Evolutionary conservation across 176 grass and related monocot genomes (phyloP), one percentile per base, ranked within the genome.

Genomic region (Rhipidocladum racemiflorum): DNA sequence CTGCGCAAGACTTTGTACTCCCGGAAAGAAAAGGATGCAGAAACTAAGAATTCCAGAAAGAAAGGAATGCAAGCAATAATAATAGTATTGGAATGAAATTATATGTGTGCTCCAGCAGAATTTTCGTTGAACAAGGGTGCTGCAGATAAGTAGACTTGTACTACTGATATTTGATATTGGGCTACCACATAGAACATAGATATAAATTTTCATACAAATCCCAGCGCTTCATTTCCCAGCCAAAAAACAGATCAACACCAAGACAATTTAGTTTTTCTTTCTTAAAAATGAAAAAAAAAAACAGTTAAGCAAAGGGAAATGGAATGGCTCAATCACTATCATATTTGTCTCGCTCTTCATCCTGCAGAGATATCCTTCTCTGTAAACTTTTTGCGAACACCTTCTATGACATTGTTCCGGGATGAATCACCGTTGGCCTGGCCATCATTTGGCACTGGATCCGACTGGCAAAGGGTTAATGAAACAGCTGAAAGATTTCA

Each of bases 351-450:
- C 83, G 79, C 44, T 88, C 83, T 84, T 95, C 91, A 82, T 88
- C 91, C 81, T 91, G 88, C 39, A n/a, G 87, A 79, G 9, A 99
- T 87, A 57, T 93, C 75, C 84, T 95, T 99, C 89, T 95, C 96
- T 21, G 95, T 95, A 25, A 99, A 95, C 76, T 90, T 99, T 49
- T 85, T 93, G 34, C 91, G 90, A 68, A 99, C 91, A 11, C 91
- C 91, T 83, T 93, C 89, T 24, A 95, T 88, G 65, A 93, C 93
- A 64, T 54, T 54, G 51, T 55, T 9, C 51, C 6, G 20, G 2
- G 20, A n/a, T 55, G 51, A 55, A 55, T 55, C 7, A n/a, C 20
- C 9, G 4, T 25, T 25, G 55, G n/a, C n/a, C 1, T 18, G 51
- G 14, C 90, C 93, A 95, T 95, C 90, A 84, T 95, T 92, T 43